Base-by-base conservation (phyloP, 768 basidiomycete genomes). In the Boletus subcaerulescens region DNA sequence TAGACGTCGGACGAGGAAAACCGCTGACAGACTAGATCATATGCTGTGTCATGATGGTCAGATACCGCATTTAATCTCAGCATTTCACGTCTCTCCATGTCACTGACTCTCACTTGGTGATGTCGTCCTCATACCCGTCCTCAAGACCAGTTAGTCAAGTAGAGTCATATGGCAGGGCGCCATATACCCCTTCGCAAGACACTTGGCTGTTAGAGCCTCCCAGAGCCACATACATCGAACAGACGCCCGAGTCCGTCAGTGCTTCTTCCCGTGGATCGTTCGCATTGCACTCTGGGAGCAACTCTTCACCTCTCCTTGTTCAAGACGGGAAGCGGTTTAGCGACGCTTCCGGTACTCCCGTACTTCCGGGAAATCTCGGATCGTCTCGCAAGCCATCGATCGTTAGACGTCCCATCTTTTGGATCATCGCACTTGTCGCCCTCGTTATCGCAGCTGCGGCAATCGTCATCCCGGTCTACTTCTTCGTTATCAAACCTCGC, bases 401-500 rank as follows among this genome's bases (percentile, higher is more conserved):
- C 44, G 7, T 64, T 43, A 18, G 29, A 31, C 60, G 70, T 2
- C 70, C 52, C 35, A 22, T 64, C 39, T 63, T 68, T 38, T 73
- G 70, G 68, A 24, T 70, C 15, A 52, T 71, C 40, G 64, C 60
- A 32, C 44, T 74, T 12, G 57, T 65, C 44, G 60, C 67, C 36
- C 55, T 76, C 32, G 18, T 52, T 15, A 48, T 74, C 26, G 65
- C 75, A 26, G 59, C 73, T 26, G 63, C 70, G 14, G 74, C 74
- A 31, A 71, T 80, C 45, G 67, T 77, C 13, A 61, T 84, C 8
- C 80, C 76, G 0, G 70, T 78, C 49, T 71, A 71, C 47, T 66
- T 72, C 45, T 24, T 70, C 11, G 62, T 65, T 18, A 60, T 72
- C 12, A 70, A 67, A 42, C 60, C 52, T 29, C 61, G 58, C 42